These are phyloP conservation scores for Neonectria neomacrospora DNA, from an alignment of 2,329 filamentous ascomycete genomes.

Conservation along the genomic window DNA sequence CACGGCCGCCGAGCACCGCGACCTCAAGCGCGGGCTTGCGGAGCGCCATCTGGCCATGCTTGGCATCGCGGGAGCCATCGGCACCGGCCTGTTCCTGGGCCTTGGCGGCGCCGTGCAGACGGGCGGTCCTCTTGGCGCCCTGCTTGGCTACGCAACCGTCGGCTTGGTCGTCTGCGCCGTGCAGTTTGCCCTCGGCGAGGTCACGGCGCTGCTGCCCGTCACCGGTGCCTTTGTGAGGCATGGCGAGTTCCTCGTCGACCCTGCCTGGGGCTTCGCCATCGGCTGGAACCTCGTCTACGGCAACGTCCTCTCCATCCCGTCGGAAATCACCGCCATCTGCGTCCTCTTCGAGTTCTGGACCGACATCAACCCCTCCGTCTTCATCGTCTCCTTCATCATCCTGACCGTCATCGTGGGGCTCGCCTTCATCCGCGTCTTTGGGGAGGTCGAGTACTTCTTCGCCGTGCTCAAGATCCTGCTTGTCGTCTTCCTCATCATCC, in stretches of 20 bases:
- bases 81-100: conserved; percentile 50
- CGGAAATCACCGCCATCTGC: conserved; percentile 60
- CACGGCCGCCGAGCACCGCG: conserved; percentile 38
- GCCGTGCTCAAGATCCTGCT: conserved; percentile 61
- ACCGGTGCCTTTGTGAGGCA: conserved; percentile 61
- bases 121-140: conserved; percentile 52
- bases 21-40: conserved; percentile 40
- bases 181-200: conserved; percentile 63
- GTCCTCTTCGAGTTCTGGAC: conserved; percentile 54
- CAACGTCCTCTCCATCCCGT: conserved; percentile 61
- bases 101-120: conserved; percentile 56
- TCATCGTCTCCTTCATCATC: conserved; percentile 42
- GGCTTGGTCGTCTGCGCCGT: conserved; percentile 60
- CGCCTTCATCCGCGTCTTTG: conserved; percentile 63
- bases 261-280: conserved; percentile 65
- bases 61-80: conserved; percentile 64
- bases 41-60: conserved; percentile 60
- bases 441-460: conserved; percentile 64
- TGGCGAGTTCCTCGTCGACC: conserved; percentile 62
- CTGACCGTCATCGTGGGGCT: conserved; percentile 41
- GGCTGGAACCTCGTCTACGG: conserved; percentile 65
- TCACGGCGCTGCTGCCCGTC: conserved; percentile 58
- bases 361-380: conserved; percentile 44
- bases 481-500: conserved; percentile 62
- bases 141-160: conserved; percentile 58